phyloP scores from a whole-genome alignment of 495 filamentous ascomycete species.

The Apiosordaria backusii region DNA sequence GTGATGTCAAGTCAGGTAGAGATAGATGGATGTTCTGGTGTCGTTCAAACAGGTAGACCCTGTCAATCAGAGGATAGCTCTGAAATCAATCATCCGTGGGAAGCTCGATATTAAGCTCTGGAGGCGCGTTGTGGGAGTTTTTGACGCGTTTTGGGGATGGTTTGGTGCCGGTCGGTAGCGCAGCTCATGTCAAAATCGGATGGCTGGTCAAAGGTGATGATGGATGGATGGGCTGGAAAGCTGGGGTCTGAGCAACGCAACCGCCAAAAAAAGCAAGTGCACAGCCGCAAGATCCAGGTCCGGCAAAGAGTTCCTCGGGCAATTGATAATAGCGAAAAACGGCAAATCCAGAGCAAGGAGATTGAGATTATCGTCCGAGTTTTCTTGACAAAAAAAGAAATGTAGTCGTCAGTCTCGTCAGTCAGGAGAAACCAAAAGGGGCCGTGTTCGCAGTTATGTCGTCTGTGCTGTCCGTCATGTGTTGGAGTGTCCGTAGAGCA shows the following conservation, averaged over 20 bases:
- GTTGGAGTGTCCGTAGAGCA: constrained; percentile 10
- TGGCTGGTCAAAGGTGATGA: constrained; percentile 17
- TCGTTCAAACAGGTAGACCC: neutral
- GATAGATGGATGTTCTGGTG: neutral
- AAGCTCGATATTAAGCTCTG: neutral
- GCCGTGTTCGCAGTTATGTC: neutral
- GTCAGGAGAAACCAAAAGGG: neutral
- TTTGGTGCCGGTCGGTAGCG: constrained; percentile 1
- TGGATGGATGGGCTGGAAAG: neutral
- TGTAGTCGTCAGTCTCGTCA: neutral
- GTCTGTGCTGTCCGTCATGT: constrained; percentile 10
- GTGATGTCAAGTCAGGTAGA: neutral
- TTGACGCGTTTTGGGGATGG: constrained; percentile 8
- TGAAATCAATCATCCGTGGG: too few relatives aligned
- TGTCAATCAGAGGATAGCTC: constrained; percentile 13
- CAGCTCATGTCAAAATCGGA: constrained; percentile 18
- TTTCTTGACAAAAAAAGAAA: neutral
- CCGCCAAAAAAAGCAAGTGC: neutral
- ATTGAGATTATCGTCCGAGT: constrained; percentile 1
- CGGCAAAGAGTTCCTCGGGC: neutral
- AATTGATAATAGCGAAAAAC: neutral
- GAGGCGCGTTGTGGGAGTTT: constrained; percentile 1
- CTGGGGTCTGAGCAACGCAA: constrained; percentile 8
- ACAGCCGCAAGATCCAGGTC: neutral
- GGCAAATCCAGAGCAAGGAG: neutral